Evolutionary conservation across 371 early-diverging fungal species (phyloP), one percentile per base, ranked within the genome.

Genomic region (Rozella allomycis): DNA sequence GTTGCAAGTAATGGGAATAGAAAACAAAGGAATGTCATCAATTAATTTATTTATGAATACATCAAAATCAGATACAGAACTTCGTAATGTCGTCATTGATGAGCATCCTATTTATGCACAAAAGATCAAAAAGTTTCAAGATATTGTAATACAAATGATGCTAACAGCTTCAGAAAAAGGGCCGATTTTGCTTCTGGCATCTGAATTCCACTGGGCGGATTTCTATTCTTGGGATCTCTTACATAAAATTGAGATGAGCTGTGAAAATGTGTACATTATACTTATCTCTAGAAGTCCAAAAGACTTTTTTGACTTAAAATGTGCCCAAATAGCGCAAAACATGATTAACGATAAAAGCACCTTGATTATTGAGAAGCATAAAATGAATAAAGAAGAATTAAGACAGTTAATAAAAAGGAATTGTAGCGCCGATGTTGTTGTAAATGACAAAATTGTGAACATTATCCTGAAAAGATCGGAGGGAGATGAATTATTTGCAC

Each of bases 171-270:
- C 47, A 7, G 30, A 14, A n/a, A 18, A 20, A 18, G 38, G 34
- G 28, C 34, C 34, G 4, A 6, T 55, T 3, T 27, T 45, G 4
- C 27, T 62, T 5, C 26, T 51, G 16, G 20, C 61, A 17, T 41
- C 49, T 14, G 63, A 62, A 41, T 38, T 45, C 3, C 63, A 62
- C 12, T 62, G 47, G 49, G 45, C 54, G 42, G 63, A 62, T 33
- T 33, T 33, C 0, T 17, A 36, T 3, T 53, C 60, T 8, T 59
- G 57, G 58, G 53, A 58, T 26, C 29, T 63, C 4, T 26, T 53
- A 2, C 30, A 25, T 23, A 47, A 58, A 11, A 21, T 63, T 20
- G 30, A 46, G 7, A 40, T 32, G 3, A 33, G 33, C 4, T 59
- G 57, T 34, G 42, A 53, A 11, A 25, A 32, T 17, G 25, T 37